Base-by-base conservation (phyloP, 2,329 filamentous ascomycete species). In the Colletotrichum tofieldiae region DNA sequence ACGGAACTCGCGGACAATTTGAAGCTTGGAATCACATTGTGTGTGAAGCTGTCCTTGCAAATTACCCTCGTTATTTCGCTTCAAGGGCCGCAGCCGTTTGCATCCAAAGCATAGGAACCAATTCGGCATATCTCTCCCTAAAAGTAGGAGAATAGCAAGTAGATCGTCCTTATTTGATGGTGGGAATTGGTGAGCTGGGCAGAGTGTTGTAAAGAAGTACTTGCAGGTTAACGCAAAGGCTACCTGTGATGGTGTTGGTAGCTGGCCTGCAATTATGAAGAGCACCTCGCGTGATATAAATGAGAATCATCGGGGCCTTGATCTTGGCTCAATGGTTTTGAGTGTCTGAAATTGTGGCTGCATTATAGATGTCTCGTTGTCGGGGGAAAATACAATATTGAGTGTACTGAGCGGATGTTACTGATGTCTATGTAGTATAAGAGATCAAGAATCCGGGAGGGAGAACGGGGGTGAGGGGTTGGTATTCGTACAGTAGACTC, bases 61-160 rank as follows among this genome's bases (percentile, higher is more conserved):
- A 23, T 18, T 20, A 18, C 43, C 59, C 29, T 51, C 59, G 32
- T 9, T 14, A 8, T 58, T n/a, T 2, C 18, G 49, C 51, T 37
- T 4, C 14, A 55, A 39, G 37, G 51, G 52, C 9, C 23, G 49
- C 20, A 65, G 39, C 20, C 41, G 26, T 37, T 11, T 56, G 39
- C 41, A 58, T 26, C 62, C 62, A 26, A 58, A 65, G 29, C 62
- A 65, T 6, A 49, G 32, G 12, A 45, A 65, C 49, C 51, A 56
- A 23, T 37, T 8, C 37, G 62, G 26, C 5, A 23, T 45, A 35
- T 65, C 49, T 26, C 32, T 58, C 16, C 43, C 26, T 18, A 65
- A 39, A 7, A 47, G 29, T 9, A 58, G 18, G 14, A 65, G 62
- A 18, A 45, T 32, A 7, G 18, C 62, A 29, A 56, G 39, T 23